Evolutionary conservation across 2,329 filamentous ascomycete genomes (phyloP).

Genomic region (Knufia fluminis): DNA sequence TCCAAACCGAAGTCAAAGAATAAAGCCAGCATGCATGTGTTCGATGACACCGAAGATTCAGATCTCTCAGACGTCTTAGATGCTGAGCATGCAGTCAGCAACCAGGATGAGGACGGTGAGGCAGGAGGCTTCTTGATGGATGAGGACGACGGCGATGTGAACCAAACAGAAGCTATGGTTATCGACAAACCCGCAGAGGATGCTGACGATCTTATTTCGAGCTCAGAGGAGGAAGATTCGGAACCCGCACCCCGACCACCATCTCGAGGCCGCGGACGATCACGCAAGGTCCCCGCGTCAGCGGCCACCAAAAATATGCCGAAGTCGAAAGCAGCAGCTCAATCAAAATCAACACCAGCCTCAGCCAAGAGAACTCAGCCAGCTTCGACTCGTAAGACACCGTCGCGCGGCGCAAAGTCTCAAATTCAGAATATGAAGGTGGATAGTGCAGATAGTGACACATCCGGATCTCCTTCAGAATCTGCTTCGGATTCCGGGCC

Average conservation of each 20-base stretch:
- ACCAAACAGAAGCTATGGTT: conserved; percentile 9
- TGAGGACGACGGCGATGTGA: conserved; percentile 6
- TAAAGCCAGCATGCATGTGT: too few relatives aligned
- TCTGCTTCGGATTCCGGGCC: not conserved
- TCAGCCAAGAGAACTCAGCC: not conserved
- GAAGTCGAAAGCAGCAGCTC: not conserved
- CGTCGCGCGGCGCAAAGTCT: not conserved
- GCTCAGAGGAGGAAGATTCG: not conserved
- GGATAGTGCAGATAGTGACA: not conserved
- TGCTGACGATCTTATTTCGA: not conserved
- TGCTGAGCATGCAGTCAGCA: not conserved
- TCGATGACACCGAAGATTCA: conserved; percentile 11
- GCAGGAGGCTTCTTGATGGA: not conserved
- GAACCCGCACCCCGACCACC: not conserved
- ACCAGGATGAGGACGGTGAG: not conserved
- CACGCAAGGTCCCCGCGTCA: not conserved
- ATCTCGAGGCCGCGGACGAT: not conserved
- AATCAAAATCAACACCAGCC: not conserved
- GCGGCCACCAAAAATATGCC: not conserved
- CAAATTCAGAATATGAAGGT: not conserved
- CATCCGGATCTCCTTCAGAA: not conserved
- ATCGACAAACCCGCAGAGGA: not conserved
- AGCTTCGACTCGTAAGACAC: not conserved
- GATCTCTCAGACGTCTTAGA: conserved; percentile 5
- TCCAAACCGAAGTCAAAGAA: conserved; percentile 4